These are phyloP conservation scores for Ophiorrhiza pumila DNA, from an alignment of 257 asterid genomes.

Conservation along the genomic window DNA sequence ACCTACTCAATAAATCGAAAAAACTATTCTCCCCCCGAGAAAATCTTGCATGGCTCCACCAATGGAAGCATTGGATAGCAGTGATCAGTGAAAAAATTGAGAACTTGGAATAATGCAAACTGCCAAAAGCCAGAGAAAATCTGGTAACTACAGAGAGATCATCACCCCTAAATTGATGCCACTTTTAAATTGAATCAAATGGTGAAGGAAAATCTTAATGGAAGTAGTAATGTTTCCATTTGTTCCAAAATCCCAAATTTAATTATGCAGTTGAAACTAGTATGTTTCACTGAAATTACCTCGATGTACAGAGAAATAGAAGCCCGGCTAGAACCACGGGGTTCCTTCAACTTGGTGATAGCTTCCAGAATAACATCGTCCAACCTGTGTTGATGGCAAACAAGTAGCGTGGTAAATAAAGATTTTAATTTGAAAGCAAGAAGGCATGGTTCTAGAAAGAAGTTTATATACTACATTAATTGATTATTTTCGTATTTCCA, in stretches of 20 bases:
- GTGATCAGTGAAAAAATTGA: neutral
- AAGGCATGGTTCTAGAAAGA: neutral
- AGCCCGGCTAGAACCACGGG: conserved; percentile 77
- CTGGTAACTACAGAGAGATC: neutral
- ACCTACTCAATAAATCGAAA: neutral
- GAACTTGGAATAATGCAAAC: neutral
- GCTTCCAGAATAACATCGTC: conserved; percentile 83
- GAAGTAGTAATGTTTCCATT: neutral
- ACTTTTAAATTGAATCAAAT: neutral
- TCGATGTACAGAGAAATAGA: conserved; percentile 63
- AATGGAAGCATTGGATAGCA: neutral
- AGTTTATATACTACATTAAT: neutral
- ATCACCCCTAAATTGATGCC: neutral
- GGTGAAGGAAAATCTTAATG: neutral
- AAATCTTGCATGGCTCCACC: neutral
- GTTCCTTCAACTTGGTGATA: conserved; percentile 77
- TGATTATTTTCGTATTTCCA: neutral
- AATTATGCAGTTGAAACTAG: neutral
- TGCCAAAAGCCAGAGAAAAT: neutral
- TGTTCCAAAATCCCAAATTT: neutral
- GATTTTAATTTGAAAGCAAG: neutral
- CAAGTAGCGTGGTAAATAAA: conserved; percentile 1
- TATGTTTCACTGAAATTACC: conserved; percentile 39
- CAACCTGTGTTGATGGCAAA: conserved; percentile 46
- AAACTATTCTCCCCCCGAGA: neutral